A percentile compares a stretch with the other conserved stretches of the same genome.
Conservation (phyloP, 2,329 filamentous ascomycete genomes). For the Bipolaris sorokiniana region DNA sequence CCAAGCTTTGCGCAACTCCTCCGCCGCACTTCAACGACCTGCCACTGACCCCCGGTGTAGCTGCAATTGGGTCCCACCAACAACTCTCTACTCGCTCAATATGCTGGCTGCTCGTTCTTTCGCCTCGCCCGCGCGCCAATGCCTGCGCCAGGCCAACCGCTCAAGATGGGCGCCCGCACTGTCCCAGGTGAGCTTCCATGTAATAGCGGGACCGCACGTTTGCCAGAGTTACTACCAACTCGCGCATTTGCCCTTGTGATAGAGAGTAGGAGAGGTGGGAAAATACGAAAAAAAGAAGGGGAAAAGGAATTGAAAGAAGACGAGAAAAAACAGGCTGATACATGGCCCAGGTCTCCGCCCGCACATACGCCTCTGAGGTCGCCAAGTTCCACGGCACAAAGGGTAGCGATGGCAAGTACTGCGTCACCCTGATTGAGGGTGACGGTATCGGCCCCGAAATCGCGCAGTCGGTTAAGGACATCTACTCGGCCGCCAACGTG, state of each 20-base stretch:
- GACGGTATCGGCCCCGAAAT: constrained; percentile 99
- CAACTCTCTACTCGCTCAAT: constrained; percentile 51
- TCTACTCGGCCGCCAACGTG: constrained; percentile 93
- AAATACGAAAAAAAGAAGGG: background rate
- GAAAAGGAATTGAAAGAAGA: background rate
- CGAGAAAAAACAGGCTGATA: constrained; percentile 3
- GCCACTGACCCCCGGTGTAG: constrained; percentile 35
- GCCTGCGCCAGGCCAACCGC: constrained; percentile 69
- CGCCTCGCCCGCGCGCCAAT: constrained; percentile 78
- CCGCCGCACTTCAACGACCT: constrained; percentile 20
- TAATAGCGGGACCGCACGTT: constrained; percentile 1
- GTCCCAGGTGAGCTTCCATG: constrained; percentile 61
- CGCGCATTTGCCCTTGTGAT: background rate
- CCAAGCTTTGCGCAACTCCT: constrained; percentile 37
- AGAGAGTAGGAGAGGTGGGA: background rate
- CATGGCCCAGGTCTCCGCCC: constrained; percentile 35
- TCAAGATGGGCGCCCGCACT: constrained; percentile 56
- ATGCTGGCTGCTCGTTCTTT: constrained; percentile 87
- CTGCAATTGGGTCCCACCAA: constrained; percentile 42
- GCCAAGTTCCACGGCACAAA: constrained; percentile 94
- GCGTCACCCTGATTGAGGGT: constrained; percentile 96
- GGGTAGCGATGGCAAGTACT: constrained; percentile 89
- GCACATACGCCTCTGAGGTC: constrained; percentile 68
- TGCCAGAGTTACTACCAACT: background rate
- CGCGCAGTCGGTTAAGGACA: constrained; percentile 96